A percentile compares a stretch with the other conserved stretches of the same genome.
These are phyloP conservation scores for Leccinum fibrillosum DNA, from an alignment of 768 basidiomycete genomes.

Conservation along the genomic window DNA sequence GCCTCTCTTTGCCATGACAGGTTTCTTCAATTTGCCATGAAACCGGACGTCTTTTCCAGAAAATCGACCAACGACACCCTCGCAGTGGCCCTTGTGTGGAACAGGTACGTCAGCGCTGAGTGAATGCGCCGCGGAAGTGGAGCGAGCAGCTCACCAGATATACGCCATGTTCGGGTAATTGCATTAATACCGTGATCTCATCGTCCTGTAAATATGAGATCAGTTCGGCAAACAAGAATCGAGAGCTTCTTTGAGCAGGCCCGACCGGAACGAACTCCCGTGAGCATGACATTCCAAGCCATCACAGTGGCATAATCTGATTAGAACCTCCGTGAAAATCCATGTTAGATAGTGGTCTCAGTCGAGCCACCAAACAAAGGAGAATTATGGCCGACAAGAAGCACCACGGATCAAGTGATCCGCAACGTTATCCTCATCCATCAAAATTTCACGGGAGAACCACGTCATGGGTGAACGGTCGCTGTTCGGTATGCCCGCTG, in stretches of 20 bases:
- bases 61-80: slow-evolving; percentile 83
- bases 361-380: not conserved
- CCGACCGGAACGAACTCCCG: not conserved
- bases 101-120: not conserved
- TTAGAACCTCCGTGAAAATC: not conserved
- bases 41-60: slow-evolving; percentile 61
- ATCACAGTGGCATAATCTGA: not conserved
- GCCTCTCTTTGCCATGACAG: slow-evolving; percentile 68
- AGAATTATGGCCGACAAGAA: not conserved
- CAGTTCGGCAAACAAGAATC: not conserved
- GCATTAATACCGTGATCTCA: slow-evolving; percentile 75
- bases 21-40: slow-evolving; percentile 72
- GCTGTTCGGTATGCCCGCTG: not conserved
- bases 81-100: slow-evolving; percentile 68
- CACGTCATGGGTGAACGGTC: not conserved
- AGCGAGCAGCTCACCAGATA: slow-evolving; percentile 57
- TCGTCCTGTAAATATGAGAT: slow-evolving; percentile 55
- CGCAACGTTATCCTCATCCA: not conserved
- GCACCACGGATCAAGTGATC: not conserved
- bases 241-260: not conserved
- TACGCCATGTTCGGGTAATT: slow-evolving; percentile 51
- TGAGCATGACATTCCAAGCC: not conserved
- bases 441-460: not conserved
- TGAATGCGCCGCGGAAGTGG: not conserved
- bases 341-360: not conserved